Conservation (phyloP, 2,329 filamentous ascomycete species). For the Monilinia fructigena region DNA sequence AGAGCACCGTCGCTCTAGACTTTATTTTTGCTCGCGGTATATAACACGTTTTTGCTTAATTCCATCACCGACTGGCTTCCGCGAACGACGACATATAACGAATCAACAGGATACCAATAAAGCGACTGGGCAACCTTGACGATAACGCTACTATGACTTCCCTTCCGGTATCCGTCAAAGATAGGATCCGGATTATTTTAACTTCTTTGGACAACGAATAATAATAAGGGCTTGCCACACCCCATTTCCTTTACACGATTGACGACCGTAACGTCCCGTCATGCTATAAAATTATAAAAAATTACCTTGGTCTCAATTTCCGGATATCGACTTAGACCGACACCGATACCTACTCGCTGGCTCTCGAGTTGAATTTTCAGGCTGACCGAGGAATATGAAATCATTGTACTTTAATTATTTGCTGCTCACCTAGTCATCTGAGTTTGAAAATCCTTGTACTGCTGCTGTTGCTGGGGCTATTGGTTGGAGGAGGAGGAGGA, state of each 20-base stretch:
- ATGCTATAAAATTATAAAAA: constrained; percentile 24
- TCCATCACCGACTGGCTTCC: constrained; percentile 26
- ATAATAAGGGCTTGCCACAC: constrained; percentile 18
- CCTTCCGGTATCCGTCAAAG: constrained; percentile 25
- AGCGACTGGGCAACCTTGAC: constrained; percentile 42
- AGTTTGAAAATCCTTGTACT: constrained; percentile 21
- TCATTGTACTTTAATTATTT: constrained; percentile 24
- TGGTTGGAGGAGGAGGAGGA: not conserved
- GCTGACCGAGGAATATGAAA: constrained; percentile 17
- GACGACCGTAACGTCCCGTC: constrained; percentile 23
- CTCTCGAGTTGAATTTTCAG: constrained; percentile 18
- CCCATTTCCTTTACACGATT: constrained; percentile 20
- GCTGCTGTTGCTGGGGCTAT: constrained; percentile 14
- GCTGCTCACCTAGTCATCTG: constrained; percentile 8
- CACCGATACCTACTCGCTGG: constrained; percentile 16
- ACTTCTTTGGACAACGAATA: constrained; percentile 22
- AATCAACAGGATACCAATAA: constrained; percentile 39
- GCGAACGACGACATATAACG: constrained; percentile 33
- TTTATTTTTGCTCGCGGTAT: constrained; percentile 19
- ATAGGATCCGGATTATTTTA: constrained; percentile 21
- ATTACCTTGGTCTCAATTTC: constrained; percentile 10
- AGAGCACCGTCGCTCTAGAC: constrained; percentile 13
- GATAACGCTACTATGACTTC: constrained; percentile 39
- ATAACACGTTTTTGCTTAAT: constrained; percentile 22
- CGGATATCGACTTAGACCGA: constrained; percentile 9